Base-by-base conservation (phyloP, 2,329 filamentous ascomycete species). In the Leptographium lundbergii region DNA sequence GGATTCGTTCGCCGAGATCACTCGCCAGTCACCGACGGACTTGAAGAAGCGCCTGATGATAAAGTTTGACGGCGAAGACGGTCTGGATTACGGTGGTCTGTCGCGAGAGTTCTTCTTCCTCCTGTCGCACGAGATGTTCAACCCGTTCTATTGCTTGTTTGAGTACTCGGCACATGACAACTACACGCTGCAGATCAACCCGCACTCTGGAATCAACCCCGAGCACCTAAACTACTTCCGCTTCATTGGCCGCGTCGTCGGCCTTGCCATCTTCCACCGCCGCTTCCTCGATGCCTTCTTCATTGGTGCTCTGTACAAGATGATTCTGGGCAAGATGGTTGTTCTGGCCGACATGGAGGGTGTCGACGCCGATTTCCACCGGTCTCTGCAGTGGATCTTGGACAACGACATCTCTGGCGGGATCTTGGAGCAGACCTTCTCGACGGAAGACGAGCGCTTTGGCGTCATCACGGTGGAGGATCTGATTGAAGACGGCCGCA, bases 181-280 rank as follows among this genome's bases (percentile, higher is more conserved):
- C 77, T 99, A 99, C 76, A 99, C 94, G 34, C 87, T 99, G 59
- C 94, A 99, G 75, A 99, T 99, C 78, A 99, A 99, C 76, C 94
- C 94, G 53, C 94, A 99, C 73, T 99, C 94, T 24, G 94, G 94
- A 64, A 97, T 99, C 75, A 99, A 99, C 74, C 94, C 94, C 0
- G 94, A 99, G 75, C 94, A 99, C 82, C 78, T 99, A 68, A 97
- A 96, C 72, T 99, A 97, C 77, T 99, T 99, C 84, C 97, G 96
- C 74, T 99, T 99, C 70, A 99, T 99, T 68, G 94, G 94, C 55
- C 89, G 94, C 61, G 94, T 99, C 32, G 94, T 99, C 61, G 94
- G 94, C 61, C 74, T 99, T 66, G 92, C 94, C 62, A 99, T 99
- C 69, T 99, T 99, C 85, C 94, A 99, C 74, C 84, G 94, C 60